Evolutionary conservation across 257 asterid species (phyloP).

Genomic region (Petunia axillaris): DNA sequence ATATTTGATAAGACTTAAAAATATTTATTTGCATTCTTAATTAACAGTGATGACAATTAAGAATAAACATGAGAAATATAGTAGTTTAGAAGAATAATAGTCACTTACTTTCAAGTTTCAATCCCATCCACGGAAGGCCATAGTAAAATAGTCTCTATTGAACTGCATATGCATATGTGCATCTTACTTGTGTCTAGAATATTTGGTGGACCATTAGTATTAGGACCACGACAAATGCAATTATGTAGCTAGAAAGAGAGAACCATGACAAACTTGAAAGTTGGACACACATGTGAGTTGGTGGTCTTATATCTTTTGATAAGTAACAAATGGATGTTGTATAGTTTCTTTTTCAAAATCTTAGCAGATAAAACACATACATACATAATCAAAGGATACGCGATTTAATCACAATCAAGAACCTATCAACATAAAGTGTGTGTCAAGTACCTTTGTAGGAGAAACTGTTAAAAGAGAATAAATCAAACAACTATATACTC

Average conservation of each 20-base stretch:
- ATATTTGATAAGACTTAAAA: no score
- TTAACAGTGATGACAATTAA: constrained; percentile 23
- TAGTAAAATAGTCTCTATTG: constrained; percentile 53
- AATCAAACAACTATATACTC: no score
- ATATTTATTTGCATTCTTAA: no score
- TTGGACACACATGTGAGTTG: background rate
- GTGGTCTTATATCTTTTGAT: no score
- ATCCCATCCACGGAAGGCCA: constrained; percentile 66
- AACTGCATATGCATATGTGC: constrained; percentile 46
- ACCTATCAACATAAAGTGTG: no score
- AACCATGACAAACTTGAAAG: constrained; percentile 8
- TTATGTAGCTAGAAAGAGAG: background rate
- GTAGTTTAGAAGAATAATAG: constrained; percentile 22
- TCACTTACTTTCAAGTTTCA: constrained; percentile 54
- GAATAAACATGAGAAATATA: constrained; percentile 1
- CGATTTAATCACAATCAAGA: no score
- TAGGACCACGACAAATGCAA: background rate
- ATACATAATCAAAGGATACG: no score
- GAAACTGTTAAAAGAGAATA: no score
- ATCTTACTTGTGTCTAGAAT: constrained; percentile 57
- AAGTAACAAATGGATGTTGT: no score
- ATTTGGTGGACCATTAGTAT: constrained; percentile 3
- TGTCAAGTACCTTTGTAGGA: no score
- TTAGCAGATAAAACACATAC: no score
- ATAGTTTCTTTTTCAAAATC: no score